Conservation (phyloP, 2,329 filamentous ascomycete genomes). For the Neurospora sp. region DNA sequence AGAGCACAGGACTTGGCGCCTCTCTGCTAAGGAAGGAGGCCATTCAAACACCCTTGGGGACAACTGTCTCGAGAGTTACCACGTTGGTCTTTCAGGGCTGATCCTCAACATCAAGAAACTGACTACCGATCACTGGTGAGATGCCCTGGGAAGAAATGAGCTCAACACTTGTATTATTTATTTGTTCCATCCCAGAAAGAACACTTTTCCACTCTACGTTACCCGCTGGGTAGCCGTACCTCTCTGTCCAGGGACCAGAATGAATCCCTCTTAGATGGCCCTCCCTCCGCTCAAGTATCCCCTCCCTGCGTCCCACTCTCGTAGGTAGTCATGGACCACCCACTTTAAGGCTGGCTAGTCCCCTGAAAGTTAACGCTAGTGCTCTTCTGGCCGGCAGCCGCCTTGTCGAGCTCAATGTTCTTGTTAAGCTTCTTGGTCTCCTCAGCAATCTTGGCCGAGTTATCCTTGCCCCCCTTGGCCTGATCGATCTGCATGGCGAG, state of each 20-base stretch:
- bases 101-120: background rate
- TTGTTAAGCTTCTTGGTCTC: conserved; percentile 43
- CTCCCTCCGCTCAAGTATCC: background rate
- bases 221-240: background rate
- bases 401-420: conserved; percentile 34
- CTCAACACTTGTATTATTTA: background rate
- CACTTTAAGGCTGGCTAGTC: conserved; percentile 7
- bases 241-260: background rate
- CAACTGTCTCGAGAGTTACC: background rate
- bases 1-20: background rate
- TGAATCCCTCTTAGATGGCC: background rate
- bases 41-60: background rate
- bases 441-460: conserved; percentile 31
- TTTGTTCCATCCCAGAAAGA: background rate
- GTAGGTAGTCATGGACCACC: conserved; percentile 4
- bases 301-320: background rate
- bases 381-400: conserved; percentile 25
- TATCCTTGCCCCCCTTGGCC: conserved; percentile 35
- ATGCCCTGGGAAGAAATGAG: background rate
- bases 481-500: conserved; percentile 39
- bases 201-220: background rate
- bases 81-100: background rate
- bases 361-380: conserved; percentile 27
- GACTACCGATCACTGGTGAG: background rate
- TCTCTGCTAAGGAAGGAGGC: background rate